Conservation (phyloP, 441 rosid genomes). For the Pelargonium myrrhifolium region DNA sequence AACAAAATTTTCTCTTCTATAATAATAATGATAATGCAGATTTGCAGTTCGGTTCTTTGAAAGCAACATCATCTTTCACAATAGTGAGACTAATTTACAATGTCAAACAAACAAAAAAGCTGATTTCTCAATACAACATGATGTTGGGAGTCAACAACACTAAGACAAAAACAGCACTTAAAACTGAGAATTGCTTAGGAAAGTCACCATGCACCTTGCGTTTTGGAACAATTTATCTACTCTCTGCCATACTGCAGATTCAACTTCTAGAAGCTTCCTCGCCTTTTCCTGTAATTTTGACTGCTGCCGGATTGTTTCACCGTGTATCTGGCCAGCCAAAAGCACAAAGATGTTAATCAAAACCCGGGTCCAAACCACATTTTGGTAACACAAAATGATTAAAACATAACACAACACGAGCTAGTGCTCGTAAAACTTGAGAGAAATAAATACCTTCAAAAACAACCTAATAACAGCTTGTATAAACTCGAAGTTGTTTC, state of each 20-base stretch:
- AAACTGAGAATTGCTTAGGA: slow-evolving; percentile 88
- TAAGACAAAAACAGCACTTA: slow-evolving; percentile 19
- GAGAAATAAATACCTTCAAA: slow-evolving; percentile 59
- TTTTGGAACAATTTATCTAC: slow-evolving; percentile 80
- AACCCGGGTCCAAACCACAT: neutral
- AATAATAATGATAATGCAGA: too few relatives aligned
- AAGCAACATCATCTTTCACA: too few relatives aligned
- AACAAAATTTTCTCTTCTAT: neutral
- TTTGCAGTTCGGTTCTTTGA: neutral
- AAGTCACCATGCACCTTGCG: slow-evolving; percentile 80
- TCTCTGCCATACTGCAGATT: slow-evolving; percentile 68
- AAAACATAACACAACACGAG: neutral
- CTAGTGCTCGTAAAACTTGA: neutral
- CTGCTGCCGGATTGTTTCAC: slow-evolving; percentile 71
- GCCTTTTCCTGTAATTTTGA: slow-evolving; percentile 61
- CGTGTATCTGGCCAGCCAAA: slow-evolving; percentile 56
- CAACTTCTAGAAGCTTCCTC: slow-evolving; percentile 57
- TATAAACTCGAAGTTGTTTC: slow-evolving; percentile 81
- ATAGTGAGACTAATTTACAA: neutral
- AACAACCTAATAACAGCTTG: slow-evolving; percentile 80
- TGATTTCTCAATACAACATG: neutral
- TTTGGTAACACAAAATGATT: neutral
- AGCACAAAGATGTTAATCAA: slow-evolving; percentile 5
- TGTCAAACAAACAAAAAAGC: neutral
- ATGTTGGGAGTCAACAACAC: too few relatives aligned